Evolutionary conservation across 1,284 basidiomycete genomes (phyloP).

Genomic region (Fistulina hepatica): DNA sequence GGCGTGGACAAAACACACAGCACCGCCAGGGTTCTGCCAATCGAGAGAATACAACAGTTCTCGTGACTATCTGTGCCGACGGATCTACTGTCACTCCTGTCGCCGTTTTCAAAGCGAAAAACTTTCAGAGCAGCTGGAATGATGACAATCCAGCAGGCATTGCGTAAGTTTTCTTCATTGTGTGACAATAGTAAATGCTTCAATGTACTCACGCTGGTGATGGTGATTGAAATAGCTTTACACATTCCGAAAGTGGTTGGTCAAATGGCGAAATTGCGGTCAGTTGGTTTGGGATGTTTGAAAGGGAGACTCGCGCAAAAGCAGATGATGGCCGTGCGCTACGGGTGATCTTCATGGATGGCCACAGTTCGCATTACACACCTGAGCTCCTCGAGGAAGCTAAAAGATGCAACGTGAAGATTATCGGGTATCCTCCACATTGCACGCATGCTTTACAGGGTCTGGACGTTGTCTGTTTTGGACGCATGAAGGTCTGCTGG

Average conservation of each 20-base stretch:
- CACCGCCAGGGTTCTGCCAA: constrained; percentile 18
- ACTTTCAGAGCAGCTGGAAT: constrained; percentile 20
- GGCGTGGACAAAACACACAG: constrained; percentile 20
- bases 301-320: constrained; percentile 23
- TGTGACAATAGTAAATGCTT: constrained; percentile 7
- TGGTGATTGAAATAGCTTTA: too few relatives aligned
- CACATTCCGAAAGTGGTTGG: constrained; percentile 17
- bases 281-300: constrained; percentile 24
- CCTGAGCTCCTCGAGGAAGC: constrained; percentile 23
- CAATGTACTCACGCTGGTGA: background rate
- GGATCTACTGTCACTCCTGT: constrained; percentile 18
- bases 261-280: constrained; percentile 20
- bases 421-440: constrained; percentile 22
- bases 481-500: constrained; percentile 9
- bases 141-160: constrained; percentile 18
- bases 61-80: constrained; percentile 24
- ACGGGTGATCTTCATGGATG: constrained; percentile 25
- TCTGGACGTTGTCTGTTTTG: constrained; percentile 11
- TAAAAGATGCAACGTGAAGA: constrained; percentile 20
- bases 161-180: constrained; percentile 14
- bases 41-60: constrained; percentile 23
- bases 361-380: constrained; percentile 29
- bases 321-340: constrained; percentile 17
- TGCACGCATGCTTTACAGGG: constrained; percentile 12
- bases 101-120: constrained; percentile 24